Evolutionary conservation across 495 filamentous ascomycete species (phyloP), one percentile per base, ranked within the genome.

Genomic region (Trichoderma virens): DNA sequence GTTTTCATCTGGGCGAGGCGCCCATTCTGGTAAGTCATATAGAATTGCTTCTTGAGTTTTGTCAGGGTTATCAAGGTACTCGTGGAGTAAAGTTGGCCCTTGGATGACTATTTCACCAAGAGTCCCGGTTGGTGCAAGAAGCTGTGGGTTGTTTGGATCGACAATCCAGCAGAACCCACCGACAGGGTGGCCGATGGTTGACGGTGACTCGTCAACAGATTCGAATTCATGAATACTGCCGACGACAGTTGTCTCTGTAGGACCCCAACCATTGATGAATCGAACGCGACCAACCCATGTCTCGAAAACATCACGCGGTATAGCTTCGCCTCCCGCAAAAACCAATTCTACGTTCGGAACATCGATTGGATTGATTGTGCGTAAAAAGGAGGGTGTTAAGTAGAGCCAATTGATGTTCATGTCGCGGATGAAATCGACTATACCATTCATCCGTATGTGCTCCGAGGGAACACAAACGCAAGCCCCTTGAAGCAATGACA

Each of bases 401-500:
- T 35, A 61, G 16, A 41, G 32, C 60, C 60, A 61, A 25, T 61
- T 61, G 30, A 61, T 41, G 6, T 38, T 35, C 32, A 35, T 23
- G 8, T 61, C 31, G 60, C 32, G 32, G 28, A 61, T 62, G 54
- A 43, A 51, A 18, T 43, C 41, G 7, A 60, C 35, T 30, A 65
- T 28, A 20, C 35, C 59, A 60, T 43, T 35, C n/a, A 61, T 2
- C 13, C 60, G 31, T 1, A 11, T 34, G 16, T 61, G 18, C 30
- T 61, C 60, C 61, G 78, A 82, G 5, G 84, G 85, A 47, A 88
- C 77, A 69, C 85, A 88, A 2, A 85, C 75, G 61, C 79, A 83
- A 23, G 80, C 85, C 31, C 85, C 85, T 23, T 74, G 66, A 11
- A 85, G 83, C 0, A 93, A 72, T 0, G 86, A 85, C 6, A 85